Evolutionary conservation across 768 basidiomycete species (phyloP).

Genomic region (Kwoniella europaea): DNA sequence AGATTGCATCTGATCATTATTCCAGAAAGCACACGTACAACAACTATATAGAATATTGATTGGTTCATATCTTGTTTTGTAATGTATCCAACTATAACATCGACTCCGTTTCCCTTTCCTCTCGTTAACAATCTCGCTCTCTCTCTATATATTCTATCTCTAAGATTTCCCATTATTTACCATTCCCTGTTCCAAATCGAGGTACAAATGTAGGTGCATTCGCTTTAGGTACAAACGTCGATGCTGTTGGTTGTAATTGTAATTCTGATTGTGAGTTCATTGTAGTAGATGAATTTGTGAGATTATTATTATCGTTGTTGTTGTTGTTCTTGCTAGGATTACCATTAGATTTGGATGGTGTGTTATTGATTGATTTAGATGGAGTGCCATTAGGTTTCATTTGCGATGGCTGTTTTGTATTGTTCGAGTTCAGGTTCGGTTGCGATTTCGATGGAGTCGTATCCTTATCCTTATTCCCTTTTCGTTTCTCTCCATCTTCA

Average conservation of each 20-base stretch:
- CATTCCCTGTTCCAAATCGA: neutral
- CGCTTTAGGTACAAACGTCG: conserved; percentile 8
- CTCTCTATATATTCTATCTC: neutral
- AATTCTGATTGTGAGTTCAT: neutral
- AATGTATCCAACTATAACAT: neutral
- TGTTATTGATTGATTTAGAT: neutral
- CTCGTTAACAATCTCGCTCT: too few species aligned
- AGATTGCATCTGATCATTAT: neutral
- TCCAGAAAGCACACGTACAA: neutral
- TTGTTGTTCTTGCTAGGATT: neutral
- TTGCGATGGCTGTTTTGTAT: too few species aligned
- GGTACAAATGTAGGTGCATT: conserved; percentile 9
- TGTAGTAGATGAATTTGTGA: neutral
- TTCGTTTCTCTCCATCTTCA: neutral
- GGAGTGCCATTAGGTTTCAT: neutral
- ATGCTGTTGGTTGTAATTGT: conserved; percentile 12
- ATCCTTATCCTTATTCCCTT: neutral
- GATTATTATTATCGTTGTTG: neutral
- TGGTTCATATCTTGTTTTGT: neutral
- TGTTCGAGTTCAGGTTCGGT: too few species aligned
- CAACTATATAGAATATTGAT: neutral
- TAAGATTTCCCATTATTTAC: neutral
- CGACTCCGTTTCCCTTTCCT: neutral
- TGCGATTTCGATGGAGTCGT: neutral
- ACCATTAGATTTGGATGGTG: neutral